Evolutionary conservation across 2,329 filamentous ascomycete genomes (phyloP), one percentile per base, ranked within the genome.

Genomic region (Blumeria graminis): DNA sequence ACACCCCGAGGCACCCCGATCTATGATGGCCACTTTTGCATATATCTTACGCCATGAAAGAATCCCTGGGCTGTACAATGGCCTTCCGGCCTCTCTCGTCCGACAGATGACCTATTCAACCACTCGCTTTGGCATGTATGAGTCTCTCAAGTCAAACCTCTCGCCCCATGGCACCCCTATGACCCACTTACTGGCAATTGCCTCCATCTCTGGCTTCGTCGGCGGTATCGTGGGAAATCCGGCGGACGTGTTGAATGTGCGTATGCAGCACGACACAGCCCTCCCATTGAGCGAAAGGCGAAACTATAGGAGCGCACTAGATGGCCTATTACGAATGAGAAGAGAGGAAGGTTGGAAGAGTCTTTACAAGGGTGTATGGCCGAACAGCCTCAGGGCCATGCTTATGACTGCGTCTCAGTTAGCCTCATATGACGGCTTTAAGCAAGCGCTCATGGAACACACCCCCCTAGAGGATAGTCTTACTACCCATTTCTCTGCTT

Each of bases 71-170:
- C 76, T 98, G 52, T 98, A 98, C 71, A 82, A 78, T 65, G 92
- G 92, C 71, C 80, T 96, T 58, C 93, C 89, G 1, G 92, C 92
- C 62, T 92, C 89, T 57, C 78, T 96, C 53, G 77, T 96, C 57
- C 89, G 92, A 61, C 92, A 96, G 72, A 77, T 89, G 63, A 96
- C 92, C 58, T 98, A 98, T 73, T 92, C 85, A 58, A 98, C 92
- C 55, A 92, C 88, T 39, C 86, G 92, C 53, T 98, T 98, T 71
- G 92, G 88, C 61, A 81, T 95, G 61, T 98, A 98, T 74, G 92
- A 96, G 71, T 81, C 94, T 63, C 75, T 96, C 58, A 98, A 98
- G 71, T 72, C 77, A 28, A 77, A 76, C 55, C 75, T 82, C 65
- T 77, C 78, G 39, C 72, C 74, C 7, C 68, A 73, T 11, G 68